Evolutionary conservation across 805 yeast species (phyloP), one percentile per base, ranked within the genome.

Genomic region (Yarrowia deformans): DNA sequence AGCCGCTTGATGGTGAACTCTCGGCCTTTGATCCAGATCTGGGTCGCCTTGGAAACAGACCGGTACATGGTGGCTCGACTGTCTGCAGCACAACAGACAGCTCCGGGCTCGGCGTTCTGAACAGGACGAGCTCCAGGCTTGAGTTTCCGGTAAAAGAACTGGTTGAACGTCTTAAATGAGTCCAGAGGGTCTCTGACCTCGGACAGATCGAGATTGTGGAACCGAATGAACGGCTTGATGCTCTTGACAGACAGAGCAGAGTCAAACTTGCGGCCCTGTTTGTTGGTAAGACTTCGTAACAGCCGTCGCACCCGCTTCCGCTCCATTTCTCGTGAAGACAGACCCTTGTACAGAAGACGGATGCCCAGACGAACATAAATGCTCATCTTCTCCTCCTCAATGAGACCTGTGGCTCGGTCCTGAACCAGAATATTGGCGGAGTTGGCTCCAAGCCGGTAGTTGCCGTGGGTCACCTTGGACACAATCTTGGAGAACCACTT

Each of bases 371-470:
- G 82, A 12, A 95, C 95, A 74, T 91, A 91, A 1, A 90, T 86
- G 70, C 93, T 88, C 90, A 95, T 94, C 74, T 92, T 92, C 74
- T 94, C 99, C 76, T 94, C 98, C 75, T 90, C 78, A n/a, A 94
- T 87, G 56, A 91, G 84, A 0, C 99, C 99, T 0, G 97, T 89
- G 18, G 84, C 82, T 71, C 99, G 83, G 77, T 95, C 98, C 77
- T 95, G 98, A 1, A 94, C 98, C 63, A 95, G 81, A 39, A 95
- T 94, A 75, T 94, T 94, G 10, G 98, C 99, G 60, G 96, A 92
- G 75, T 94, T 91, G 32, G 89, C 88, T 1, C 98, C 98, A 45
- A 94, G 79, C 61, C 88, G 87, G 76, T 93, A 90, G 74, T 90
- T 90, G 0, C 99, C 99, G 75, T 91, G 93, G 0, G 95, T 91